These are phyloP conservation scores for Neurospora sp. DNA, from an alignment of 495 filamentous ascomycete species.

Conservation along the genomic window DNA sequence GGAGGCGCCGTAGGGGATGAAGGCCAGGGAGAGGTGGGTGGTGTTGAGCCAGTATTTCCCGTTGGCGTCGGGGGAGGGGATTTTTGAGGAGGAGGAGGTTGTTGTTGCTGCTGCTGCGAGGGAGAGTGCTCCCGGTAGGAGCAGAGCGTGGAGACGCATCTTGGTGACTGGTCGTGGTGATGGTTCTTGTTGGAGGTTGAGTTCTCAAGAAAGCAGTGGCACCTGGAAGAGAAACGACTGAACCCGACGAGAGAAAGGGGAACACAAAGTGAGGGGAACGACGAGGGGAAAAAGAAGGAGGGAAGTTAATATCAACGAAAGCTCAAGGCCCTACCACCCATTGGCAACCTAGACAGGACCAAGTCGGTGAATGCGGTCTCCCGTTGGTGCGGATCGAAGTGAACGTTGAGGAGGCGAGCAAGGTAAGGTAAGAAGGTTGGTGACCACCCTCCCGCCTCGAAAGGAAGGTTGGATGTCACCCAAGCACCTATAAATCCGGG, in stretches of 20 bases:
- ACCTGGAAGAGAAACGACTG: background rate
- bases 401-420: background rate
- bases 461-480: background rate
- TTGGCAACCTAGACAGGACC: background rate
- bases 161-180: background rate
- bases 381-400: background rate
- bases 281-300: background rate
- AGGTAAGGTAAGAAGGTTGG: background rate
- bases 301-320: background rate
- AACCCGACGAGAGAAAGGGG: background rate
- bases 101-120: slow-evolving; percentile 6
- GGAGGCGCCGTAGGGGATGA: slow-evolving; percentile 73
- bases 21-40: slow-evolving; percentile 58
- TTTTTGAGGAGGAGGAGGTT: background rate
- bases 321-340: background rate
- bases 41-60: slow-evolving; percentile 65
- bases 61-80: slow-evolving; percentile 29
- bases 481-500: background rate
- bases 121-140: slow-evolving; percentile 11
- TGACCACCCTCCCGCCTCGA: background rate
- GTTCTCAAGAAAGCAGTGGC: background rate
- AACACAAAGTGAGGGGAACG: background rate
- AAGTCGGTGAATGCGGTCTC: background rate
- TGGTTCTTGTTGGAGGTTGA: background rate
- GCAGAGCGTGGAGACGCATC: slow-evolving; percentile 15